Evolutionary conservation across 2,329 filamentous ascomycete genomes (phyloP).

Genomic region (Monosporascus sp.): DNA sequence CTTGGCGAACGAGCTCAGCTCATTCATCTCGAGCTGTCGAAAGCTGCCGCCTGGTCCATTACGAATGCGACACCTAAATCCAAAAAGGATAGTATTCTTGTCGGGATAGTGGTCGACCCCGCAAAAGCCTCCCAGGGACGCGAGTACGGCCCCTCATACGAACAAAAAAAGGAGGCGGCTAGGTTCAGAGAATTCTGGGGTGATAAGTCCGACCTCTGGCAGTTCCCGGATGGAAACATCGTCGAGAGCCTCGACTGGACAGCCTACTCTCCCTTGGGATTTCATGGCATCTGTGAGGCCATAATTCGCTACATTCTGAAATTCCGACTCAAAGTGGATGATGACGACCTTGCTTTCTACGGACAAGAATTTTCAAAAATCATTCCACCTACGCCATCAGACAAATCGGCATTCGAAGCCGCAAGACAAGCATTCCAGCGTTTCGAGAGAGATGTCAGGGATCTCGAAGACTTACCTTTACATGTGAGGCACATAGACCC

Average conservation of each 20-base stretch:
- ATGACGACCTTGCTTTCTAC: constrained; percentile 47
- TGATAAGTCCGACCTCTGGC: constrained; percentile 82
- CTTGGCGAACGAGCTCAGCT: constrained; percentile 69
- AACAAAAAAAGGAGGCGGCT: constrained; percentile 76
- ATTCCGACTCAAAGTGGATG: constrained; percentile 59
- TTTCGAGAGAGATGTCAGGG: constrained; percentile 72
- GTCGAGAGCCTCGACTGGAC: constrained; percentile 87
- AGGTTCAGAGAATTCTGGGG: constrained; percentile 92
- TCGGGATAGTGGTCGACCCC: constrained; percentile 70
- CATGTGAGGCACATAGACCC: constrained; percentile 75
- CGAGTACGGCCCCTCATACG: constrained; percentile 81
- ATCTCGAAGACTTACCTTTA: constrained; percentile 79
- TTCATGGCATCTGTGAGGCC: constrained; percentile 64
- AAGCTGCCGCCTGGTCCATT: constrained; percentile 40
- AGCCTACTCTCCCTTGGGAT: constrained; percentile 48
- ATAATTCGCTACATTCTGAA: constrained; percentile 69
- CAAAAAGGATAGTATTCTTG: constrained; percentile 38
- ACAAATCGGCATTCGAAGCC: constrained; percentile 59
- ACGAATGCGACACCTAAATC: constrained; percentile 30
- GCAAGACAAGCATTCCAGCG: constrained; percentile 65
- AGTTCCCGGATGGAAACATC: constrained; percentile 94
- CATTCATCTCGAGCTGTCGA: constrained; percentile 51
- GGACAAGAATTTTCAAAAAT: constrained; percentile 47
- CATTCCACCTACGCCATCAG: constrained; percentile 40
- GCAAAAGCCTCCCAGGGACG: constrained; percentile 68